Base-by-base conservation (phyloP, 139 green algal genomes). In the Spirogloea muscicola region DNA sequence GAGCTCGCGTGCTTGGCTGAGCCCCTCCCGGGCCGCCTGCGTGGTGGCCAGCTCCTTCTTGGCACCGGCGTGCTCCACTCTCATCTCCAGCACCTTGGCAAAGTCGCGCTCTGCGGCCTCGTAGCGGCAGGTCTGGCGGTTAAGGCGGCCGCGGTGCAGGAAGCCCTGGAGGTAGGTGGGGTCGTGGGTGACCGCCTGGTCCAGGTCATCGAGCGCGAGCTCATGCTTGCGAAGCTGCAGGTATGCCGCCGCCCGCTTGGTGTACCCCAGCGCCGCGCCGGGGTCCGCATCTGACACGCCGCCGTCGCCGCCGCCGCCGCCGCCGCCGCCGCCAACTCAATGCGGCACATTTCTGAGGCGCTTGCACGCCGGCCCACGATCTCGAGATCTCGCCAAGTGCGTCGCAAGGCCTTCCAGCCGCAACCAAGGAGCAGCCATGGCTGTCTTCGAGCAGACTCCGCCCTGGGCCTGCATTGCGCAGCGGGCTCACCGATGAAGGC, bases 251-350 rank as follows among this genome's bases (percentile, higher is more conserved):
- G 74, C 74, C 21, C 74, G 52, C 74, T 81, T 81, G 5, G 66
- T 64, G 58, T 81, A 81, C n/a, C 58, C 58, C 44, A 81, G 65
- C 25, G 67, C 44, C n/a, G 74, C 33, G 44, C 18, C 34, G 44
- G 74, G 74, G 40, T 81, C 62, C 6, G 66, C 74, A 6, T 42
- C 66, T 81, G 71, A n/a, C n/a, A n/a, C n/a, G n/a, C n/a, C n/a
- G n/a, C n/a, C n/a, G n/a, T n/a, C n/a, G n/a, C n/a, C n/a, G n/a
- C n/a, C n/a, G n/a, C n/a, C n/a, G n/a, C n/a, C n/a, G n/a, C n/a
- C n/a, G n/a, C n/a, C n/a, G n/a, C n/a, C n/a, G n/a, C n/a, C n/a
- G n/a, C n/a, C n/a, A n/a, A n/a, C n/a, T n/a, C n/a, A n/a, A n/a
- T n/a, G n/a, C n/a, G n/a, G n/a, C n/a, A n/a, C n/a, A n/a, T n/a